phyloP scores from a whole-genome alignment of 2,329 filamentous ascomycete species.

The Apiospora phragmitis region DNA sequence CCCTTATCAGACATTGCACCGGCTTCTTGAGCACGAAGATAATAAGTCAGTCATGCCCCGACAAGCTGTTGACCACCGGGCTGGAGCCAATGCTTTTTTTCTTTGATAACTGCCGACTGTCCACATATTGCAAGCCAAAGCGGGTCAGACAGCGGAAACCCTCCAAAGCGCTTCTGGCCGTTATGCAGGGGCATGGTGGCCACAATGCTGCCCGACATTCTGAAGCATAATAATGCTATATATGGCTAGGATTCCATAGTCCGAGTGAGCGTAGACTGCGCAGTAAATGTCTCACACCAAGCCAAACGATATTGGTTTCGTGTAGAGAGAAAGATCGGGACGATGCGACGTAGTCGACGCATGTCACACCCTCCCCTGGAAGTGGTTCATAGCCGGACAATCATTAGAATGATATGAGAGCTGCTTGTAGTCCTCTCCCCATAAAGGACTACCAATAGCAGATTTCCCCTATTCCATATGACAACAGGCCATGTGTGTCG shows the following conservation, averaged over 20 bases:
- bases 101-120: neutral
- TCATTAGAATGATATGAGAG: neutral
- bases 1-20: neutral
- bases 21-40: neutral
- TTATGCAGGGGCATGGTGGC: neutral
- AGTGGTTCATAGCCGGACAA: neutral
- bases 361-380: neutral
- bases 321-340: neutral
- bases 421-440: neutral
- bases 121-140: neutral
- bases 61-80: neutral
- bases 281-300: neutral
- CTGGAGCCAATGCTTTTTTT: neutral
- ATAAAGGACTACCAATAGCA: neutral
- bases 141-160: neutral
- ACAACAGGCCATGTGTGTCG: neutral
- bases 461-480: neutral
- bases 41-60: neutral
- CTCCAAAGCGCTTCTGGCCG: neutral
- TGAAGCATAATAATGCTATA: neutral
- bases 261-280: neutral
- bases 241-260: neutral
- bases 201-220: neutral
- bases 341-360: neutral
- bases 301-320: neutral